Base-by-base conservation (phyloP, 768 basidiomycete species). In the Russula sp. region DNA sequence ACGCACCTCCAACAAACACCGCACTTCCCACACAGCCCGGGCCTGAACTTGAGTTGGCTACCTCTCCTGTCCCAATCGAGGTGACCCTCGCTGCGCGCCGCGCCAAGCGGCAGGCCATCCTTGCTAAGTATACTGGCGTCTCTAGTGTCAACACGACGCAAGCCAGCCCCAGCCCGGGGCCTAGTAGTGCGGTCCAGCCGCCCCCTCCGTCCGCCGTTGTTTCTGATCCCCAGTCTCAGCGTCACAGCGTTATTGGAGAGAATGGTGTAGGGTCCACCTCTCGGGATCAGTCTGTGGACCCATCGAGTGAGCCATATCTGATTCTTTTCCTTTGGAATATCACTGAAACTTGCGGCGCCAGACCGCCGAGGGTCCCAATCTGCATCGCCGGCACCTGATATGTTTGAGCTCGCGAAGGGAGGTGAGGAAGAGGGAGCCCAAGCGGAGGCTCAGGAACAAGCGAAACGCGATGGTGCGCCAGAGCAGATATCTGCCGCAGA, bases 401-500 rank as follows among this genome's bases (percentile, higher is more conserved):
- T 78, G 22, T 92, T 94, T 69, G 80, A 84, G 34, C 79, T 93
- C 5, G 84, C 84, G 1, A 93, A 92, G 71, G 82, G 82, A 50
- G 80, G 79, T 26, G 82, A 86, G 22, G 77, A 82, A 57, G 79
- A 80, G 40, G 78, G 75, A 22, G 77, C 75, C 20, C 77, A 82
- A 40, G 78, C 77, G 9, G 79, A 81, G 60, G 77, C 76, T 18
- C 79, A 81, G 57, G 77, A 77, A 44, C 79, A 78, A 67, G 75
- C 74, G 36, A 78, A 80, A 67, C 67, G 62, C 4, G 79, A 81
- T 55, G 78, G 75, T 42, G 77, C 76, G 59, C 79, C 73, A 38
- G 86, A 89, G 69, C 90, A 93, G 71, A 80, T 97, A 50, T 90
- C 86, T 34, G 95, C 95, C 24, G 95, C 94, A 51, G 95, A 98